These are phyloP conservation scores for Cyberlindnera maritima DNA, from an alignment of 805 yeast genomes.

Conservation along the genomic window DNA sequence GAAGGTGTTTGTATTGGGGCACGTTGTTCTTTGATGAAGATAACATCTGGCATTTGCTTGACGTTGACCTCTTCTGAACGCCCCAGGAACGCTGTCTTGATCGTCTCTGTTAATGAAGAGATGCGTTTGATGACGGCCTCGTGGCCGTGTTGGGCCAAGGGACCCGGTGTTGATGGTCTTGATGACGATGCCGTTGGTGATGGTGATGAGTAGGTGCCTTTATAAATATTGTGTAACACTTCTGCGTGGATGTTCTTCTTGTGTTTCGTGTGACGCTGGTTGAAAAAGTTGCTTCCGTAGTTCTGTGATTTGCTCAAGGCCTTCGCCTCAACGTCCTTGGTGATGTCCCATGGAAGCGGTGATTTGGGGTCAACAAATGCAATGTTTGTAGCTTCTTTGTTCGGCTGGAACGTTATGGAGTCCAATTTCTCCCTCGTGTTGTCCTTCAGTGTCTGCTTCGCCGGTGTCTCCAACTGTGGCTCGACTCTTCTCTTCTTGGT, in stretches of 20 bases:
- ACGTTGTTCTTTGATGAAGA: conserved; percentile 20
- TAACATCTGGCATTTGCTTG: conserved; percentile 10
- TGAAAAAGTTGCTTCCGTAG: conserved; percentile 38
- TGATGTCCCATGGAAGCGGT: conserved; percentile 25
- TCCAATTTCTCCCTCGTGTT: conserved; percentile 14
- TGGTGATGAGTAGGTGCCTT: conserved; percentile 36
- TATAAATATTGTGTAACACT: conserved; percentile 32
- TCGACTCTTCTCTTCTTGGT: conserved; percentile 9
- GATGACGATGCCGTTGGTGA: conserved; percentile 26
- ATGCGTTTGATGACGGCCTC: conserved; percentile 9
- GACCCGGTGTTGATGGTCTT: background rate
- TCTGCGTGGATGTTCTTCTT: conserved; percentile 14
- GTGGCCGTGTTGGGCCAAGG: background rate
- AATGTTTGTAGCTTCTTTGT: conserved; percentile 15
- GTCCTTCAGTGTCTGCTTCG: conserved; percentile 13
- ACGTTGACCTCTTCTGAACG: conserved; percentile 2
- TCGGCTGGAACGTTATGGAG: conserved; percentile 13
- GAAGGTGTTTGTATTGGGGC: conserved; percentile 22
- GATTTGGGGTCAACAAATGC: conserved; percentile 17
- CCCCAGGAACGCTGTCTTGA: conserved; percentile 3
- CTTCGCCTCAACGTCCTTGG: conserved; percentile 1
- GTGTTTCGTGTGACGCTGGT: background rate
- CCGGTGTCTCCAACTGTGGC: conserved; percentile 8
- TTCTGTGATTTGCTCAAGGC: conserved; percentile 13
- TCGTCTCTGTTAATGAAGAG: conserved; percentile 5